Conservation (phyloP, 169 alveolate species). For the Eimeria necatrix region DNA sequence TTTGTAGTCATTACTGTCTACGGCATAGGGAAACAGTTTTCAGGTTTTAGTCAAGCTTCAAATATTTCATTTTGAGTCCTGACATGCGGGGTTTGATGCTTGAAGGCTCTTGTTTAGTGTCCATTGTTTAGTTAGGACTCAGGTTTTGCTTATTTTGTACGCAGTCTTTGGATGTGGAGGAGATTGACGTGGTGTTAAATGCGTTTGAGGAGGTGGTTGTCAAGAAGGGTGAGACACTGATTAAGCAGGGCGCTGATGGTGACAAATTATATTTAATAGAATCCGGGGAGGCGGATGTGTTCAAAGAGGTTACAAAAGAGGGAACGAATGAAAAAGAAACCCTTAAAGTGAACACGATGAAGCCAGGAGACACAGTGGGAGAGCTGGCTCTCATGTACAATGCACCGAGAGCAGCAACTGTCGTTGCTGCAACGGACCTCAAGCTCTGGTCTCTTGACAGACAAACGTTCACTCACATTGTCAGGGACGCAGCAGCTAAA, state of each 20-base stretch:
- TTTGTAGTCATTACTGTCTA: too few species aligned
- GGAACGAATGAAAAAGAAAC: constrained; percentile 83
- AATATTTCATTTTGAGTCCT: too few species aligned
- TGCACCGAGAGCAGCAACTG: constrained; percentile 96
- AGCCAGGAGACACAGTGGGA: constrained; percentile 95
- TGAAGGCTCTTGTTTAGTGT: too few species aligned
- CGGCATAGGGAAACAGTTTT: too few species aligned
- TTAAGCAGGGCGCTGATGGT: constrained; percentile 96
- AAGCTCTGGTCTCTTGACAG: constrained; percentile 93
- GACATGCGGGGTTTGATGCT: too few species aligned
- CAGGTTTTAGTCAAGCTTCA: too few species aligned
- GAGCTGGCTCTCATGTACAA: constrained; percentile 95
- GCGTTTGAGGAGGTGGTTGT: constrained; percentile 62
- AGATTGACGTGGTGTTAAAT: constrained; percentile 30
- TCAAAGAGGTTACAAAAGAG: constrained; percentile 78
- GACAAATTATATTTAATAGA: constrained; percentile 95
- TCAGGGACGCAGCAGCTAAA: constrained; percentile 92
- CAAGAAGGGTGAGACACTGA: constrained; percentile 56
- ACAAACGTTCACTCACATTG: constrained; percentile 94
- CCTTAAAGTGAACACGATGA: constrained; percentile 84
- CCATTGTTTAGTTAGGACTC: too few species aligned
- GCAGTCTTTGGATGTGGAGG: constrained; percentile 63
- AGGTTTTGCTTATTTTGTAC: too few species aligned
- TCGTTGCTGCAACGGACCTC: constrained; percentile 90
- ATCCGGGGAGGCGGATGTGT: constrained; percentile 92